Evolutionary conservation across 176 grass and related monocot species (phyloP).

Genomic region (Triticum aestivum): DNA sequence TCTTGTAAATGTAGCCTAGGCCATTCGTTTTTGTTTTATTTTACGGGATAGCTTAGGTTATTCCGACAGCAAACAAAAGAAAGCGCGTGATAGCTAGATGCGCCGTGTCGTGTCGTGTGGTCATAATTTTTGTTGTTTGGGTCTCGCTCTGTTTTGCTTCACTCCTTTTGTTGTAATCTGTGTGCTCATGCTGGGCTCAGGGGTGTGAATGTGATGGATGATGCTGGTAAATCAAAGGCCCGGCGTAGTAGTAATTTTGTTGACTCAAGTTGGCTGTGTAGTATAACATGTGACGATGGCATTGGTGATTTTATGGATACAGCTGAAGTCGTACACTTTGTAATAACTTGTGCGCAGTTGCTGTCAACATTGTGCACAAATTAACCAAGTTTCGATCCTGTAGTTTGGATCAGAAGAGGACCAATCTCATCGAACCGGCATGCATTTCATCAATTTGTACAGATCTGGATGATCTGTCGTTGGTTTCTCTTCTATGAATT

Average conservation of each 20-base stretch:
- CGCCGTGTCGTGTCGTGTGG: not conserved
- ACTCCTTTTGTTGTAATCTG: conserved; percentile 5
- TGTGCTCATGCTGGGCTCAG: not conserved
- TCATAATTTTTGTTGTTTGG: conserved; percentile 15
- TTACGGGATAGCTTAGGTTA: not conserved
- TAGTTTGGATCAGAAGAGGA: too few relatives aligned
- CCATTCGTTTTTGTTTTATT: not conserved
- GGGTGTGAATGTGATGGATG: not conserved
- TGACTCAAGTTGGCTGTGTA: not conserved
- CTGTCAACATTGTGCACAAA: too few relatives aligned
- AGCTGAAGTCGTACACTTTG: not conserved
- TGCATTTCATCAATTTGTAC: too few relatives aligned
- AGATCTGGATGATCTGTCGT: too few relatives aligned
- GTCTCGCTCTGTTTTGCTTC: not conserved
- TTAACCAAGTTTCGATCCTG: too few relatives aligned
- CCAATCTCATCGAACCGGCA: too few relatives aligned
- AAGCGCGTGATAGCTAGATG: conserved; percentile 4
- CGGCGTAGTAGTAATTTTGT: not conserved
- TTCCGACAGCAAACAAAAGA: not conserved
- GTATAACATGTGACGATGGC: not conserved
- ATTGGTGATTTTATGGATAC: not conserved
- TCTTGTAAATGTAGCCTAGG: conserved; percentile 22
- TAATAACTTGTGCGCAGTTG: too few relatives aligned
- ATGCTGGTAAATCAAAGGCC: not conserved
- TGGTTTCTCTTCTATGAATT: too few relatives aligned